A percentile compares a stretch with the other conserved stretches of the same genome.
phyloP scores from a whole-genome alignment of 129 eudicot species.

The Chrysanthemum makinoi region DNA sequence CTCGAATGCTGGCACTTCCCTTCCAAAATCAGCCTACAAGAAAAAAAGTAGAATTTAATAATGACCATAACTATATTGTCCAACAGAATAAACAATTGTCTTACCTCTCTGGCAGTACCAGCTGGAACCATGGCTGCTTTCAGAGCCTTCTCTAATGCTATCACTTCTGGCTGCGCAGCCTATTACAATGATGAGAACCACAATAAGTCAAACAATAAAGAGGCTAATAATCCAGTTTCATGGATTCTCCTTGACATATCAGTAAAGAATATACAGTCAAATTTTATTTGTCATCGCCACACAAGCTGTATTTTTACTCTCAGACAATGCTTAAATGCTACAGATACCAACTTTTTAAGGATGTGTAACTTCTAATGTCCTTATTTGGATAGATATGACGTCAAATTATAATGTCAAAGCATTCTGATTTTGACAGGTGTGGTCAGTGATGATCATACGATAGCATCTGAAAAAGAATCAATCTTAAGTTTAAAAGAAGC shows the following conservation, averaged over 20 bases:
- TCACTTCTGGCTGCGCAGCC: slow-evolving; percentile 89
- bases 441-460: slow-evolving; percentile 6
- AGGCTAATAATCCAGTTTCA: too few species aligned
- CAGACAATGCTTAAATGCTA: slow-evolving; percentile 15
- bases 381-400: background rate
- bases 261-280: too few species aligned
- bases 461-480: background rate
- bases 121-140: slow-evolving; percentile 68
- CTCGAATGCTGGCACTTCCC: slow-evolving; percentile 91
- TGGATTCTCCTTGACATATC: too few species aligned
- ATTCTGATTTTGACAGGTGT: background rate
- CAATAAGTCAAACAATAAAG: too few species aligned
- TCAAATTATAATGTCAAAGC: slow-evolving; percentile 12
- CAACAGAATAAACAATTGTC: slow-evolving; percentile 11
- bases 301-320: background rate
- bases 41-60: slow-evolving; percentile 15
- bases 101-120: slow-evolving; percentile 96
- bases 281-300: slow-evolving; percentile 4
- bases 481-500: background rate
- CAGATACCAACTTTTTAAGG: background rate
- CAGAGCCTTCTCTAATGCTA: slow-evolving; percentile 76
- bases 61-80: background rate
- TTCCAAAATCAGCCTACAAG: slow-evolving; percentile 82
- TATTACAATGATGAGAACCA: slow-evolving; percentile 19
- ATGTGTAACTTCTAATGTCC: background rate